These are phyloP conservation scores for Naegleria fowleri DNA, from an alignment of 208 protist genomes.

Conservation along the genomic window DNA sequence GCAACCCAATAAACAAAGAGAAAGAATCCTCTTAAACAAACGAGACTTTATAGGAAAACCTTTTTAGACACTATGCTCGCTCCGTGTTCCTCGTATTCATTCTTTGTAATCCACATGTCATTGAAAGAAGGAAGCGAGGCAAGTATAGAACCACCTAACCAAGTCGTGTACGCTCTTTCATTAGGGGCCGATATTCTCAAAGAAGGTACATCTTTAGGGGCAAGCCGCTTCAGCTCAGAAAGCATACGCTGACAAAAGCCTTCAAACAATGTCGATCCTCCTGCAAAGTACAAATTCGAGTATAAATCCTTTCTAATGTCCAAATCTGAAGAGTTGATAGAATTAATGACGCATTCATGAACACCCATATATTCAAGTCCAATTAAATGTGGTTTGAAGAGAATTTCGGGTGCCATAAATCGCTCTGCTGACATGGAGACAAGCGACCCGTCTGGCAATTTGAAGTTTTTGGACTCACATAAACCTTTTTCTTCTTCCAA, in stretches of 20 bases:
- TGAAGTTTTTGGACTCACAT: background rate
- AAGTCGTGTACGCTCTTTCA: slow-evolving; percentile 57
- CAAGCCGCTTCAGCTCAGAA: slow-evolving; percentile 76
- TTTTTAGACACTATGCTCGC: slow-evolving; percentile 54
- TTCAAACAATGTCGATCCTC: slow-evolving; percentile 93
- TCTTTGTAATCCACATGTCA: slow-evolving; percentile 56
- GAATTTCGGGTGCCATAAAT: slow-evolving; percentile 80
- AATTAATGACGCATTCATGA: slow-evolving; percentile 80
- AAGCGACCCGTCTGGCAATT: slow-evolving; percentile 81
- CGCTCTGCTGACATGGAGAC: slow-evolving; percentile 84
- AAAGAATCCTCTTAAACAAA: background rate
- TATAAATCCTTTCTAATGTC: slow-evolving; percentile 78
- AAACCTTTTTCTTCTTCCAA: background rate
- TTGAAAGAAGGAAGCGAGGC: slow-evolving; percentile 47
- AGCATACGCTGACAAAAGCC: slow-evolving; percentile 87
- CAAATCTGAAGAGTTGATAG: slow-evolving; percentile 79
- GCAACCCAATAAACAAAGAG: background rate
- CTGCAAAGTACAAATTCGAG: slow-evolving; percentile 92
- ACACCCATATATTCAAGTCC: slow-evolving; percentile 80
- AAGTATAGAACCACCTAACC: slow-evolving; percentile 68
- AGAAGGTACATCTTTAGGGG: background rate
- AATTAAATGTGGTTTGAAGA: slow-evolving; percentile 90
- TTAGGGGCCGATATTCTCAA: slow-evolving; percentile 31
- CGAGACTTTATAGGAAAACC: background rate
- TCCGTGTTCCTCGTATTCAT: slow-evolving; percentile 71